A percentile compares a stretch with the other conserved stretches of the same genome.
Conservation (phyloP, 139 green algal genomes). For the Diplosphaera chodatii region DNA sequence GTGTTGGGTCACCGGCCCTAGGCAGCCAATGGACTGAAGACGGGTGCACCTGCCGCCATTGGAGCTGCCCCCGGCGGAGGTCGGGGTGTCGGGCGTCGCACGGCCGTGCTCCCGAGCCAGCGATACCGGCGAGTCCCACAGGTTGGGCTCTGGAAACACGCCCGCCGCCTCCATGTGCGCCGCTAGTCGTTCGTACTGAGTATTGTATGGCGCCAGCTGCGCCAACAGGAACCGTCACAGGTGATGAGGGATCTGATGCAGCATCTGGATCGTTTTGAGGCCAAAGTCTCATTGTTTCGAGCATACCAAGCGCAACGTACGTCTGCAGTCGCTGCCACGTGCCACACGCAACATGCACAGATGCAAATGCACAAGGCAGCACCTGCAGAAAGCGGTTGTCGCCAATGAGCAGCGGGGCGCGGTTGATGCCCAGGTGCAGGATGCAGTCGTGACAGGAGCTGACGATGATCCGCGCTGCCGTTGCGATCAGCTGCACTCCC, state of each 20-base stretch:
- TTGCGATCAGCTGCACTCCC: constrained; percentile 46
- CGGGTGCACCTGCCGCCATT: neutral
- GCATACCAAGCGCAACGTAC: too few species aligned
- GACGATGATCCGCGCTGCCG: constrained; percentile 42
- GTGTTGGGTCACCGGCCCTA: too few species aligned
- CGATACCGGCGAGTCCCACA: constrained; percentile 56
- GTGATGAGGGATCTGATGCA: too few species aligned
- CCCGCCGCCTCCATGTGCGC: constrained; percentile 53
- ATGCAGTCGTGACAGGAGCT: constrained; percentile 77
- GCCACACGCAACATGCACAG: too few species aligned
- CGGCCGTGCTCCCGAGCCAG: constrained; percentile 37
- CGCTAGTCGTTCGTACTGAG: constrained; percentile 59
- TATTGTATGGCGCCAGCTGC: constrained; percentile 78
- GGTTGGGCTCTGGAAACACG: constrained; percentile 49
- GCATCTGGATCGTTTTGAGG: too few species aligned
- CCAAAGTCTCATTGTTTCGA: too few species aligned
- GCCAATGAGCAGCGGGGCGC: constrained; percentile 52
- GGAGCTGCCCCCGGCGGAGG: neutral
- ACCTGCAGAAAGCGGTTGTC: constrained; percentile 58
- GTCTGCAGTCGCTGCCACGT: too few species aligned
- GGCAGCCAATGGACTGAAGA: too few species aligned
- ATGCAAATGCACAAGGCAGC: constrained; percentile 12
- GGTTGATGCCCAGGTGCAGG: constrained; percentile 69
- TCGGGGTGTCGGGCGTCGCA: constrained; percentile 23
- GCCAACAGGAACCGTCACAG: too few species aligned